Conservation (phyloP, 2,329 filamentous ascomycete species). For the Podosphaera xanthii region DNA sequence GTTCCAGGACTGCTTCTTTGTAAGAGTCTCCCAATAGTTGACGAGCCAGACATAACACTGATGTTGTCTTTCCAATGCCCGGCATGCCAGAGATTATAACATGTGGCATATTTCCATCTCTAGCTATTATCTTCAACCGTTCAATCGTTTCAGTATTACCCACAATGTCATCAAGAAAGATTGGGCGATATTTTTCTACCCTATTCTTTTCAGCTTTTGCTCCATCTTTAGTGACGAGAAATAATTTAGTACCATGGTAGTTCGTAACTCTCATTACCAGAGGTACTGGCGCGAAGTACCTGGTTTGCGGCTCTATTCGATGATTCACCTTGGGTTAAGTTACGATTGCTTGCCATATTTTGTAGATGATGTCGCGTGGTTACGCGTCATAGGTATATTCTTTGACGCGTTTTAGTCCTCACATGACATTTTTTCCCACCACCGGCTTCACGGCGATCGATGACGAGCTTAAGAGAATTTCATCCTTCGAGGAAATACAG, state of each 20-base stretch:
- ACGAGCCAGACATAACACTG: constrained; percentile 74
- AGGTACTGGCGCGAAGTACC: constrained; percentile 26
- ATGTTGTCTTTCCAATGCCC: constrained; percentile 95
- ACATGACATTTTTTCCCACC: too few species aligned
- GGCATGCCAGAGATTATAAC: constrained; percentile 99
- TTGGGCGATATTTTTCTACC: constrained; percentile 95
- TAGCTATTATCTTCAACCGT: constrained; percentile 90
- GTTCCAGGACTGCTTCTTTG: constrained; percentile 88
- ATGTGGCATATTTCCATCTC: constrained; percentile 98
- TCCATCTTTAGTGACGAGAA: not conserved
- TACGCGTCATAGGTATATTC: too few species aligned
- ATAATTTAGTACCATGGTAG: constrained; percentile 45
- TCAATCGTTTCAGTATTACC: constrained; percentile 97
- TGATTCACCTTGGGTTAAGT: constrained; percentile 27
- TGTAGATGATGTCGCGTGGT: too few species aligned
- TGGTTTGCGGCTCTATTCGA: constrained; percentile 34
- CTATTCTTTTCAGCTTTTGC: constrained; percentile 23
- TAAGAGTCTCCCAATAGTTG: constrained; percentile 82
- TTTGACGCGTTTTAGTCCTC: too few species aligned
- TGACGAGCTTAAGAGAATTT: too few species aligned
- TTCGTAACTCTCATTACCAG: constrained; percentile 39
- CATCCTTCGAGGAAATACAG: too few species aligned
- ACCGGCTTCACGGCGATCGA: too few species aligned
- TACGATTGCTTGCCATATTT: not conserved
- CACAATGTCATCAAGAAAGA: constrained; percentile 89